Evolutionary conservation across 2,329 filamentous ascomycete species (phyloP), one percentile per base, ranked within the genome.

Genomic region (Fusarium equiseti): DNA sequence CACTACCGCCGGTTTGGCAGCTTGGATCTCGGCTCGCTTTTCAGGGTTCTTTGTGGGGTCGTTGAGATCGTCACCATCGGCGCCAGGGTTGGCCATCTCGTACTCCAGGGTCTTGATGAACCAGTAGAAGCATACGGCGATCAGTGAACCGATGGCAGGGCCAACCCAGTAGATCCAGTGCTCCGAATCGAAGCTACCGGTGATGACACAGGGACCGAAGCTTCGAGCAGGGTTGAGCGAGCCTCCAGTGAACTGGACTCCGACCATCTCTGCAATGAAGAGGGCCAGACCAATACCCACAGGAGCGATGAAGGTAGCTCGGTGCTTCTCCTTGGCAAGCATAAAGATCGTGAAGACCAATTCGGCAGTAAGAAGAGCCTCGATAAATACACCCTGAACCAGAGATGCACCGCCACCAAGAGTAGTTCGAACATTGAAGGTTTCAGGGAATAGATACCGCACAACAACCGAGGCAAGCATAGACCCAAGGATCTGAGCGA

Each of bases 251-350:
- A 82, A 86, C 67, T 82, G 82, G 20, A 86, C 80, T 31, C 83
- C 84, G 8, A 81, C 80, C 66, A 86, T 74, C 66, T 85, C 81
- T 6, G 79, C 78, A 40, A 85, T 81, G 72, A 85, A 85, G 8
- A 84, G 75, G 16, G 82, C 79, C 60, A 85, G 73, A 4, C 83
- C 83, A 46, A 86, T 85, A 7, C 84, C 84, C 2, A 86, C 77
- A 0, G 84, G 84, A 16, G 84, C 84, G 18, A 86, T 79, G 56
- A 84, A 85, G 1, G 83, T 85, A 1, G 79, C 83, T 7, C 78
- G 77, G 58, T 85, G 84, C 71, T 86, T 84, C 74, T 86, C 84
- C 27, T 83, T 83, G 24, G 84, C 84, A n/a, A 86, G 78, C 83
- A 86, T 85, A 66, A 86, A 84, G 56, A 86, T 84, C 13, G 83